Evolutionary conservation across 2,329 filamentous ascomycete genomes (phyloP).

Genomic region (Penicillium nordicum): DNA sequence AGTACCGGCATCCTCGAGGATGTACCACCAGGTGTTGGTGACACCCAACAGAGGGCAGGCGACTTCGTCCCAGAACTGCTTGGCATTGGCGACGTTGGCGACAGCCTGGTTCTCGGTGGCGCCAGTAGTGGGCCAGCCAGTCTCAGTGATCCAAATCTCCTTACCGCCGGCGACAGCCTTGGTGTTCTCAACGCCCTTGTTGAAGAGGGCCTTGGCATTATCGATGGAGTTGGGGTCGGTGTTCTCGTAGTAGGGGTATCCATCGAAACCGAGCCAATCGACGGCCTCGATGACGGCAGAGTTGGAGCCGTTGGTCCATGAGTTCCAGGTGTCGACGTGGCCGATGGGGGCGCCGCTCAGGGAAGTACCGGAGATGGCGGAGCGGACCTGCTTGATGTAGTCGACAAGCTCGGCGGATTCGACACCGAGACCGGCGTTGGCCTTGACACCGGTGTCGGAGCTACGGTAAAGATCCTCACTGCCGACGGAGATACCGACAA

Average conservation of each 20-base stretch:
- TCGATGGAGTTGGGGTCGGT: slow-evolving; percentile 64
- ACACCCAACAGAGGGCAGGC: slow-evolving; percentile 58
- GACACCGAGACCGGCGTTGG: slow-evolving; percentile 61
- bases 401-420: slow-evolving; percentile 59
- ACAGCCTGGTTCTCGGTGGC: slow-evolving; percentile 59
- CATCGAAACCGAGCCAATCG: slow-evolving; percentile 82
- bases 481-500: slow-evolving; percentile 81
- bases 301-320: slow-evolving; percentile 72
- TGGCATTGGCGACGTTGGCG: slow-evolving; percentile 64
- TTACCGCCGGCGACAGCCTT: slow-evolving; percentile 60
- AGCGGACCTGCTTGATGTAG: slow-evolving; percentile 69
- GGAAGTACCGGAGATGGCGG: slow-evolving; percentile 60
- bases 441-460: slow-evolving; percentile 65
- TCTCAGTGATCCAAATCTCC: slow-evolving; percentile 82
- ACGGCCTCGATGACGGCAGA: slow-evolving; percentile 62
- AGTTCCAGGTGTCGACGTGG: slow-evolving; percentile 88
- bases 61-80: slow-evolving; percentile 76
- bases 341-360: slow-evolving; percentile 59
- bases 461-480: slow-evolving; percentile 82
- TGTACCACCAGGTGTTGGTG: slow-evolving; percentile 46
- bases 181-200: slow-evolving; percentile 61
- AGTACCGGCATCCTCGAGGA: slow-evolving; percentile 36
- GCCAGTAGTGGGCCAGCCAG: slow-evolving; percentile 78
- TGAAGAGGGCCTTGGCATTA: slow-evolving; percentile 64
- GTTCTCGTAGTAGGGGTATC: slow-evolving; percentile 78